Conservation (phyloP, 805 yeast species). For the Zygoascus biomembranicola region DNA sequence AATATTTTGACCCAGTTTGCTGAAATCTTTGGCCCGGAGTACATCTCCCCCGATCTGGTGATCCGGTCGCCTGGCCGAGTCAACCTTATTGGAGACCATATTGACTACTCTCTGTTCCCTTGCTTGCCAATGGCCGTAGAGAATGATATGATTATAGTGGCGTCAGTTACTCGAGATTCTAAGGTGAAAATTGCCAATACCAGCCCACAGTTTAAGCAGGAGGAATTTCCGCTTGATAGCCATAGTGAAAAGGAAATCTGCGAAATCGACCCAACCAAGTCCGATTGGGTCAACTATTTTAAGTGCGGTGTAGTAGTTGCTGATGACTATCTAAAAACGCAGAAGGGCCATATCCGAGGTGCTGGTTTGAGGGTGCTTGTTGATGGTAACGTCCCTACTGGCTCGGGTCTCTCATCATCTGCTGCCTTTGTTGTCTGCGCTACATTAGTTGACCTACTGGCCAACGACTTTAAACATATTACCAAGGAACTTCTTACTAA, state of each 20-base stretch:
- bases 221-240: slow-evolving; percentile 6
- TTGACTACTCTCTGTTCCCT: slow-evolving; percentile 59
- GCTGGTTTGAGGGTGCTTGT: slow-evolving; percentile 45
- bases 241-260: slow-evolving; percentile 17
- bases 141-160: slow-evolving; percentile 49
- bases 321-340: slow-evolving; percentile 36
- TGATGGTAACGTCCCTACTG: slow-evolving; percentile 64
- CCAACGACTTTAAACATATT: slow-evolving; percentile 39
- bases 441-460: slow-evolving; percentile 46
- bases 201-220: slow-evolving; percentile 21
- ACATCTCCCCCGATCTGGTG: slow-evolving; percentile 35
- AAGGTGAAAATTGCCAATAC: slow-evolving; percentile 31
- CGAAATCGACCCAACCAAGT: slow-evolving; percentile 40
- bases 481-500: slow-evolving; percentile 46
- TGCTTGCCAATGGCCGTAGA: slow-evolving; percentile 70
- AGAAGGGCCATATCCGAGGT: slow-evolving; percentile 7
- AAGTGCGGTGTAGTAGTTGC: slow-evolving; percentile 59
- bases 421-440: slow-evolving; percentile 67
- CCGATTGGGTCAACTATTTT: slow-evolving; percentile 63
- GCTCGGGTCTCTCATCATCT: slow-evolving; percentile 62
- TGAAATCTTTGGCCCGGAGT: slow-evolving; percentile 9
- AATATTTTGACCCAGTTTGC: slow-evolving; percentile 14
- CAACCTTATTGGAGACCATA: slow-evolving; percentile 66
- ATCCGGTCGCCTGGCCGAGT: slow-evolving; percentile 71
- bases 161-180: slow-evolving; percentile 18